Evolutionary conservation across 2,329 filamentous ascomycete species (phyloP), one percentile per base, ranked within the genome.

Genomic region (Fusarium camptoceras): DNA sequence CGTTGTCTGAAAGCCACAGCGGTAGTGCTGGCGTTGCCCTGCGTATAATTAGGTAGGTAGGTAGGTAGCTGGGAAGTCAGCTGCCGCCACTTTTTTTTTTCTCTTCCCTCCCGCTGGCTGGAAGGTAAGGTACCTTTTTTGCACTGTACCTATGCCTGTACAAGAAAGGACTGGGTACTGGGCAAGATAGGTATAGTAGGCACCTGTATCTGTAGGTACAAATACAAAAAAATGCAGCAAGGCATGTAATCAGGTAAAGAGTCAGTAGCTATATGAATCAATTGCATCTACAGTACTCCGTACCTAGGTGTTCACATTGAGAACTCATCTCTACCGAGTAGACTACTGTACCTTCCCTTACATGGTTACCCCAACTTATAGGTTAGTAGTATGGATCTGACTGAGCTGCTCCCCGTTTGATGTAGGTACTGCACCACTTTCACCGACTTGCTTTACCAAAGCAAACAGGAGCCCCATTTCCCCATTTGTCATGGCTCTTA

Each of bases 401-500:
- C 54, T 59, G 50, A 66, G 34, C 48, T 65, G 44, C 27, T 62
- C 44, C 62, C 62, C 47, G 46, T 44, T 51, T 56, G 46, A 20
- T 41, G 31, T 51, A 44, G 34, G 34, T 18, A 25, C 48, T n/a
- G 22, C 48, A 54, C 50, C 55, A 42, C 50, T 39, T 70, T 68
- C 67, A 70, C 66, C 66, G 61, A 70, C 56, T 55, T 60, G 27
- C 55, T 61, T 61, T 43, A 46, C 24, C 47, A 47, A 51, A 51
- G 42, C 46, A 66, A 53, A 44, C 41, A 31, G 31, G 37, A 55
- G 48, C 64, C 59, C 58, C 65, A 42, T 55, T 66, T 59, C 60
- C 68, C 50, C 53, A 59, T 59, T 72, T 27, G 61, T 47, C 56
- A 44, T 60, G 64, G 48, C 50, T 49, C 43, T 51, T 53, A 59